Conservation (phyloP, 2,329 filamentous ascomycete species). For the Stagonosporopsis tanaceti region DNA sequence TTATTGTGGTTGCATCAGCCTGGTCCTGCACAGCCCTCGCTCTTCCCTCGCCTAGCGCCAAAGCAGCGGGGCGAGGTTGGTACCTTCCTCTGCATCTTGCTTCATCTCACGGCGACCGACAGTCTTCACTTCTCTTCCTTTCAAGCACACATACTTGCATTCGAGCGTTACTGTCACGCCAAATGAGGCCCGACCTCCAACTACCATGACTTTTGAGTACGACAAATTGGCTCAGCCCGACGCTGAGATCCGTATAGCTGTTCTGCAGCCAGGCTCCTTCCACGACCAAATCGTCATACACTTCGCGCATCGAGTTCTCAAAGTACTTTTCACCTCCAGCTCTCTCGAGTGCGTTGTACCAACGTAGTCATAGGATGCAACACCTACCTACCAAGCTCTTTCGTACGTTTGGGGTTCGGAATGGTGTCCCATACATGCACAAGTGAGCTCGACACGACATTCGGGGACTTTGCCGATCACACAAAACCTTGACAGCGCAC, state of each 20-base stretch:
- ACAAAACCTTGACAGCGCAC: not conserved
- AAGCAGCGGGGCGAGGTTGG: not conserved
- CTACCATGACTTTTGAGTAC: not conserved
- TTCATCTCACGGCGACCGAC: not conserved
- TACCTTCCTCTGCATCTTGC: not conserved
- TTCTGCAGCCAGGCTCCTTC: not conserved
- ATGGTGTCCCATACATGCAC: not conserved
- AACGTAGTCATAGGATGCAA: not conserved
- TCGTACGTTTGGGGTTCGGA: constrained; percentile 1
- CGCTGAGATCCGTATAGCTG: not conserved
- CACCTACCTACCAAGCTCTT: not conserved
- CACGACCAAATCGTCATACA: not conserved
- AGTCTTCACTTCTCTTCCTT: not conserved
- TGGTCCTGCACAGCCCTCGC: not conserved
- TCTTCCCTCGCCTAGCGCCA: not conserved
- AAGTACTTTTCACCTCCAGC: not conserved
- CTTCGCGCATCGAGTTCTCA: not conserved
- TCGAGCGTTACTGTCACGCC: not conserved
- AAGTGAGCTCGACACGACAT: too few relatives aligned
- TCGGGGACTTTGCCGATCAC: too few relatives aligned
- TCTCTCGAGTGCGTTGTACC: too few relatives aligned
- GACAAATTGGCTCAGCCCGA: not conserved
- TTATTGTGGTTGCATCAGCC: not conserved
- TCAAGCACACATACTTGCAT: not conserved
- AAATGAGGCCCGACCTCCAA: not conserved